These are phyloP conservation scores for Malus fusca DNA, from an alignment of 306 rosid genomes.

Conservation along the genomic window DNA sequence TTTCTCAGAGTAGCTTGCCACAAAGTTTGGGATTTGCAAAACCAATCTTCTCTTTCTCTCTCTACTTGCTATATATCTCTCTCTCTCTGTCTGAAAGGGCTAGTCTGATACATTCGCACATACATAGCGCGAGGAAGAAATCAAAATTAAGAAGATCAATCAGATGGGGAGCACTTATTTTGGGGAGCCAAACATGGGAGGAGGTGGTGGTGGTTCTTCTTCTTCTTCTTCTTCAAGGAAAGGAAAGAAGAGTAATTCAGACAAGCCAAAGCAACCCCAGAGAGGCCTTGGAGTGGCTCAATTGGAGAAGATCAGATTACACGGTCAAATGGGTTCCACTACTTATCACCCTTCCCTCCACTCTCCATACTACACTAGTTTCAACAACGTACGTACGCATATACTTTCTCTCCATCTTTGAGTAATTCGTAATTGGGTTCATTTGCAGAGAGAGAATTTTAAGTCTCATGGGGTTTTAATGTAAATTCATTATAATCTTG, in stretches of 20 bases:
- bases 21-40: slow-evolving; percentile 43
- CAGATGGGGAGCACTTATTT: slow-evolving; percentile 61
- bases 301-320: slow-evolving; percentile 95
- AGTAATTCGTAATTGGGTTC: neutral
- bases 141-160: neutral
- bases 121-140: neutral
- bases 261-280: slow-evolving; percentile 95
- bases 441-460: neutral
- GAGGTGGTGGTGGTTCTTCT: slow-evolving; percentile 15
- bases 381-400: slow-evolving; percentile 37
- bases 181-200: slow-evolving; percentile 84
- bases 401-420: neutral
- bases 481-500: slow-evolving; percentile 11
- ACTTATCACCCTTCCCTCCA: slow-evolving; percentile 36
- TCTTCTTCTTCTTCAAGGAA: slow-evolving; percentile 50
- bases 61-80: neutral
- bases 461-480: neutral
- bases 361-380: slow-evolving; percentile 38
- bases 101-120: neutral
- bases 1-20: slow-evolving; percentile 8
- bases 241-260: slow-evolving; percentile 69
- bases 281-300: slow-evolving; percentile 99
- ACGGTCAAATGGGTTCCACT: slow-evolving; percentile 57
- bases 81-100: neutral
- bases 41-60: slow-evolving; percentile 2